Evolutionary conservation across 352 stramenopile genomes (phyloP).

Genomic region (Phytopythium sindhum): DNA sequence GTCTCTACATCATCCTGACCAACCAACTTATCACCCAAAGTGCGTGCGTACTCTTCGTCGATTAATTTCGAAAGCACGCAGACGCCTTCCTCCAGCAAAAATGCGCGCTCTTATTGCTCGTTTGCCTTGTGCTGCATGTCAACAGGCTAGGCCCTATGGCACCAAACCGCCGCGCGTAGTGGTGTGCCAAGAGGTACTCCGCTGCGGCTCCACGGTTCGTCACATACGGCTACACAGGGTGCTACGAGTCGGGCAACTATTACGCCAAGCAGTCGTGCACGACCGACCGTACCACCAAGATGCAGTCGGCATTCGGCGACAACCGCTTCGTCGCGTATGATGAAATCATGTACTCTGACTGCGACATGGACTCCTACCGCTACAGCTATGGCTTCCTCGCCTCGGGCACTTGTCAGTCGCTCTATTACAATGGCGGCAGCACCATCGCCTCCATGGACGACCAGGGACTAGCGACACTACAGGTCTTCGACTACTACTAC

Average conservation of each 20-base stretch:
- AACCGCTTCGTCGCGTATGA: not conserved
- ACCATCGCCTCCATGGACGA: not conserved
- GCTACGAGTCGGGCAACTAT: not conserved
- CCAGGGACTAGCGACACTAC: not conserved
- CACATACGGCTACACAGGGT: not conserved
- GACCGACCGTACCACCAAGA: not conserved
- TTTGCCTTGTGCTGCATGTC: too few relatives aligned
- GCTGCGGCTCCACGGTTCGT: too few relatives aligned
- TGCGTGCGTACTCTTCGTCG: too few relatives aligned
- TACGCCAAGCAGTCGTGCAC: not conserved
- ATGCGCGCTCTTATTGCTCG: too few relatives aligned
- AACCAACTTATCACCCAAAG: too few relatives aligned
- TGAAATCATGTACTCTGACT: not conserved
- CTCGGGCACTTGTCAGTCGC: not conserved
- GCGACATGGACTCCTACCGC: not conserved
- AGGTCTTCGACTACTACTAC: not conserved
- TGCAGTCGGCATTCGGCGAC: not conserved
- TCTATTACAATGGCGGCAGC: not conserved
- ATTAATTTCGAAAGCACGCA: too few relatives aligned
- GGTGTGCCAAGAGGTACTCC: too few relatives aligned
- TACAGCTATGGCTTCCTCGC: not conserved
- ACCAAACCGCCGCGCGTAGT: too few relatives aligned
- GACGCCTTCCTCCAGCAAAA: too few relatives aligned
- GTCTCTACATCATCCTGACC: too few relatives aligned
- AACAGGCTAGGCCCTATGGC: too few relatives aligned